Evolutionary conservation across 2,329 filamentous ascomycete genomes (phyloP), one percentile per base, ranked within the genome.

Genomic region (Diaporthe sp.): DNA sequence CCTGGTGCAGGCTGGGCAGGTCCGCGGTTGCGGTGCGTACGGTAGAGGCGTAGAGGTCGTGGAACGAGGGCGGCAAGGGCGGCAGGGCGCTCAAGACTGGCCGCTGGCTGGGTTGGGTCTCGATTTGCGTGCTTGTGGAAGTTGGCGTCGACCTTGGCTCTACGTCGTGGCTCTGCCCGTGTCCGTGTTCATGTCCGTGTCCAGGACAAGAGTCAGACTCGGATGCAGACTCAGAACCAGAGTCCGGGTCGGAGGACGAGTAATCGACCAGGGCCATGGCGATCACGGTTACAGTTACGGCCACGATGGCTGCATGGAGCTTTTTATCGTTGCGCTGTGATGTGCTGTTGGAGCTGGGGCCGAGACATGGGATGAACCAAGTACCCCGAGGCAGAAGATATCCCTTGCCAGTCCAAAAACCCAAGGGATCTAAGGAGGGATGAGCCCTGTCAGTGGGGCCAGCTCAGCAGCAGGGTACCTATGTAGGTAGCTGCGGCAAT

Each of bases 31-130:
- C 94, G 77, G 94, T 88, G 77, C 96, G 92, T 71, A 94, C 92
- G 55, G 92, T 94, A 15, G 94, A 93, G 39, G 96, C 94, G 84
- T 99, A 98, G 73, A 98, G 89, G 83, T 98, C 94, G 83, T 95
- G 94, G 84, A 99, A 98, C 73, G 91, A 86, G 17, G 92, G 84
- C 12, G 96, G 96, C 31, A 98, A 88, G 12, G 95, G 94, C 1
- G 31, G 75, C 13, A 58, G 39, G 25, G 58, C 53, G 53, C 53
- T 7, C 13, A 15, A 19, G 53, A 8, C 53, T 55, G 53, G 25
- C 51, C n/a, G 28, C 55, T 34, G 55, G 28, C 55, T 9, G 55
- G 51, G 51, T 3, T 55, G n/a, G 2, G 25, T 57, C 37, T 22
- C 28, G 19, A 49, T 49, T 49, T 19, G 44, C 22, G 44, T 49